Conservation (phyloP, 2,329 filamentous ascomycete species). For the Arthrobotrys sinensis region DNA sequence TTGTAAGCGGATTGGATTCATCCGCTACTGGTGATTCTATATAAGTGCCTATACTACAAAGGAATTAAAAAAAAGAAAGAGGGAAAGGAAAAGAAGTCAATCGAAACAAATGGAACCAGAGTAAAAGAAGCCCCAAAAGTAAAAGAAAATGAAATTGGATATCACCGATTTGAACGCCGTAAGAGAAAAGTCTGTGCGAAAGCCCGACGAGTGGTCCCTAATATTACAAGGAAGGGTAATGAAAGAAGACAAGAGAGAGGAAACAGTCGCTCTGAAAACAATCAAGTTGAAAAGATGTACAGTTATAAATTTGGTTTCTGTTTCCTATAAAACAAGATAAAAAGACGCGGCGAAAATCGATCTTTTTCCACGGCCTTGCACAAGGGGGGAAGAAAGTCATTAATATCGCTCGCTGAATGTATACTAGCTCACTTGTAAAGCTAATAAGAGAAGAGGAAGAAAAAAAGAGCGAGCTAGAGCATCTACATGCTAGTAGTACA, state of each 20-base stretch:
- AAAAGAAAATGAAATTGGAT: constrained; percentile 11
- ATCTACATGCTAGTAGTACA: constrained; percentile 46
- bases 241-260: constrained; percentile 5
- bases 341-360: background rate
- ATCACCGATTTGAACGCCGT: constrained; percentile 24
- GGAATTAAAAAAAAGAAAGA: background rate
- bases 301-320: constrained; percentile 23
- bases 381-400: constrained; percentile 5
- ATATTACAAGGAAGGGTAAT: background rate
- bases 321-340: constrained; percentile 25
- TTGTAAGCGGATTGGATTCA: no score
- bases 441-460: constrained; percentile 16
- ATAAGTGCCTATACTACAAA: constrained; percentile 12
- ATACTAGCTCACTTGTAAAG: background rate
- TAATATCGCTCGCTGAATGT: constrained; percentile 24
- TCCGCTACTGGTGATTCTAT: no score
- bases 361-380: background rate
- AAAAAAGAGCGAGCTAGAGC: background rate
- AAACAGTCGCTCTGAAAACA: constrained; percentile 25
- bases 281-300: constrained; percentile 18
- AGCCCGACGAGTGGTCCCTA: background rate
- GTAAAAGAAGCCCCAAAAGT: background rate
- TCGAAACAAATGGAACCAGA: background rate
- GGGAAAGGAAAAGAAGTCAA: background rate
- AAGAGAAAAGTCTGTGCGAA: background rate